Conservation (phyloP, 257 asterid genomes). For the Primulina eburnea region DNA sequence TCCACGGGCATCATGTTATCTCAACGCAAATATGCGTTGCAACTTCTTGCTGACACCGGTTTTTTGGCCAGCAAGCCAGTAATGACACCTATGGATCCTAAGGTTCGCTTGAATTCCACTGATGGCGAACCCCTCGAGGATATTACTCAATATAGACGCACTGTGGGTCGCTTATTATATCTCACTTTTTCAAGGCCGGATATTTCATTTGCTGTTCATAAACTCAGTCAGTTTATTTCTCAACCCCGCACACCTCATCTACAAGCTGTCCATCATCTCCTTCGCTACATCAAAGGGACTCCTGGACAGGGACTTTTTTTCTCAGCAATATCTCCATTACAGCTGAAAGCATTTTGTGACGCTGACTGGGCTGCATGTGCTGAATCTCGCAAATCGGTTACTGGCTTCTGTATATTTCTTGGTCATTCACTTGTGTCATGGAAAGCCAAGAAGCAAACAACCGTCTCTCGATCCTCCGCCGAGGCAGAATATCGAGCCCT, state of each 20-base stretch:
- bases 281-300: not conserved
- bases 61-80: not conserved
- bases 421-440: not conserved
- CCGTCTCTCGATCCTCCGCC: not conserved
- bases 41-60: not conserved
- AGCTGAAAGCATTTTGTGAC: not conserved
- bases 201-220: not conserved
- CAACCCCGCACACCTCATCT: not conserved
- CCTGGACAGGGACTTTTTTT: too few species aligned
- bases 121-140: not conserved
- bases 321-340: not conserved
- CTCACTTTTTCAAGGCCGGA: not conserved
- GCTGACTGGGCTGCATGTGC: not conserved
- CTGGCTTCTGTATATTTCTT: not conserved
- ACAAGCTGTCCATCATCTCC: not conserved
- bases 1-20: not conserved
- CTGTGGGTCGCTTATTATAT: not conserved
- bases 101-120: rapidly evolving
- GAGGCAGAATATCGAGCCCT: not conserved
- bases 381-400: not conserved
- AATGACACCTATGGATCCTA: not conserved
- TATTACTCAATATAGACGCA: not conserved
- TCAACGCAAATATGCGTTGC: not conserved
- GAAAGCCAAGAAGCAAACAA: not conserved
- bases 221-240: not conserved